phyloP scores from a whole-genome alignment of 129 eudicot species.

The Helianthus tuberosus region DNA sequence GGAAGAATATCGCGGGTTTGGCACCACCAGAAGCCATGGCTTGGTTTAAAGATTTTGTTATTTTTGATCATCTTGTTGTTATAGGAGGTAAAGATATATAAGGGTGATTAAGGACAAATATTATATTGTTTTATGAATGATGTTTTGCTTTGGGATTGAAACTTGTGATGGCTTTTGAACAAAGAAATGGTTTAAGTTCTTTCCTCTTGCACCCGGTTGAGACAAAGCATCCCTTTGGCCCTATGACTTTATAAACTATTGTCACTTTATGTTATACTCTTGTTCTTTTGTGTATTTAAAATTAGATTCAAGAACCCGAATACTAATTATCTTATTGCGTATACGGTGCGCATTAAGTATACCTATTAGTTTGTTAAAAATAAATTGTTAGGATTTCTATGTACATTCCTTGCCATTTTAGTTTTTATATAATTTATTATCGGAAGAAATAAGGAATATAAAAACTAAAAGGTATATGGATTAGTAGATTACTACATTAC shows the following conservation, averaged over 20 bases:
- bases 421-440: too few relatives aligned
- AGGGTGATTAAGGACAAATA: neutral
- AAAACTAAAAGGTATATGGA: too few relatives aligned
- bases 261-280: constrained; percentile 7
- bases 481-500: too few relatives aligned
- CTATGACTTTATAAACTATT: neutral
- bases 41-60: constrained; percentile 6
- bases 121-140: constrained; percentile 14
- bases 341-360: too few relatives aligned
- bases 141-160: constrained; percentile 21
- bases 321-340: too few relatives aligned
- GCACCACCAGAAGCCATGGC: constrained; percentile 78
- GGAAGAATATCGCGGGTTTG: constrained; percentile 63
- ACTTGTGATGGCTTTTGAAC: constrained; percentile 30
- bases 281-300: neutral
- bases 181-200: constrained; percentile 46
- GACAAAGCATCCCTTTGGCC: constrained; percentile 51
- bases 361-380: too few relatives aligned
- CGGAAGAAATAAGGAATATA: too few relatives aligned
- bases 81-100: constrained; percentile 9
- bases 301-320: neutral
- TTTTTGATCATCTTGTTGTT: constrained; percentile 10
- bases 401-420: too few relatives aligned
- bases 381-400: too few relatives aligned
- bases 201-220: constrained; percentile 45